Conservation (phyloP, 192 early-diverging fungal species). For the Thamnidium elegans region DNA sequence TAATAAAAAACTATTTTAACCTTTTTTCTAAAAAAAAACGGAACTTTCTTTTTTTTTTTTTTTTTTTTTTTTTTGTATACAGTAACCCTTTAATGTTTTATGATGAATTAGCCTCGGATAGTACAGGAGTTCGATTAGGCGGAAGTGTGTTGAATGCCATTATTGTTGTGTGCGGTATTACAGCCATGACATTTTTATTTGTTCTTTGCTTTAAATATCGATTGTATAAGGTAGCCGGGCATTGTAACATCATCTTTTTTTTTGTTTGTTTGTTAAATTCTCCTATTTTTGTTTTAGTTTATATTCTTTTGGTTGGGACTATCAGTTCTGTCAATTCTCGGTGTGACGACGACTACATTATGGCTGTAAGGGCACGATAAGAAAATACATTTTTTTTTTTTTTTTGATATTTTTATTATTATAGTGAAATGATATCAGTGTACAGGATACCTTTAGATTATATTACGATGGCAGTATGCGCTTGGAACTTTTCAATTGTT, state of each 20-base stretch:
- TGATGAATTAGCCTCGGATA: background rate
- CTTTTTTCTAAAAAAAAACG: too few relatives aligned
- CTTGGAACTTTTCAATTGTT: constrained; percentile 67
- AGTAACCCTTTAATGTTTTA: background rate
- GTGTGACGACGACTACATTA: constrained; percentile 5
- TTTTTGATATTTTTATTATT: background rate
- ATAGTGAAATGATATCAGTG: constrained; percentile 33
- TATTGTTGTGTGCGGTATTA: constrained; percentile 4
- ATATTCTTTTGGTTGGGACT: constrained; percentile 13
- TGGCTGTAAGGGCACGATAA: constrained; percentile 1
- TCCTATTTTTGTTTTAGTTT: background rate
- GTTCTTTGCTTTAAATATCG: constrained; percentile 13
- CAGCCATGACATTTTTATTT: constrained; percentile 12
- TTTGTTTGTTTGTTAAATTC: background rate
- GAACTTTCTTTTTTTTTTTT: background rate
- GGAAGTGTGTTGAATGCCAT: constrained; percentile 3
- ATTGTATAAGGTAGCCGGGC: background rate
- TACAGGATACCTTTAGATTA: constrained; percentile 60
- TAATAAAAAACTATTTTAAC: too few relatives aligned
- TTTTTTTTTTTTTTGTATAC: background rate
- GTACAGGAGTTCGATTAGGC: background rate
- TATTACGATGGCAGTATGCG: constrained; percentile 61
- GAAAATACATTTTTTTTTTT: background rate
- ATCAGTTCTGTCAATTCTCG: constrained; percentile 2
- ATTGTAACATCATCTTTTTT: background rate